Evolutionary conservation across 768 basidiomycete genomes (phyloP).

Genomic region (Serendipita sp.): DNA sequence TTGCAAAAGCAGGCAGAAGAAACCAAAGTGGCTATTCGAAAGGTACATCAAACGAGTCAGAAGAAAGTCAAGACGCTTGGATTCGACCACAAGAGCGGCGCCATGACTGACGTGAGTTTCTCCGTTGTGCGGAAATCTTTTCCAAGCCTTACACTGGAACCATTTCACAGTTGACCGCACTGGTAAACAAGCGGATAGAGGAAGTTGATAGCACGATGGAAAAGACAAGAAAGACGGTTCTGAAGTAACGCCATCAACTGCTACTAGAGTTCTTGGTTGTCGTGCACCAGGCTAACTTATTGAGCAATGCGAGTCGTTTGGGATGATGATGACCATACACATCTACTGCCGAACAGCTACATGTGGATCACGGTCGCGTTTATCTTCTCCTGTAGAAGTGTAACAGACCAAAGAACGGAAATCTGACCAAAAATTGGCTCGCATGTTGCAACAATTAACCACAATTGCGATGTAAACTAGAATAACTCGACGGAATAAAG

Average conservation of each 20-base stretch:
- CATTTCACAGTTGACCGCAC: conserved; percentile 49
- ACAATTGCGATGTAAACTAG: too few species aligned
- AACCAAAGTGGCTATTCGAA: conserved; percentile 56
- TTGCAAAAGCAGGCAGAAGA: conserved; percentile 60
- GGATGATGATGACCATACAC: conserved; percentile 3
- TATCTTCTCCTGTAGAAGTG: neutral
- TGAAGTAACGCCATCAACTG: too few species aligned
- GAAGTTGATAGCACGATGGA: conserved; percentile 55
- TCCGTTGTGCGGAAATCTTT: neutral
- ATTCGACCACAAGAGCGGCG: conserved; percentile 51
- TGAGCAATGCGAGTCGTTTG: neutral
- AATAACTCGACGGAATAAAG: too few species aligned
- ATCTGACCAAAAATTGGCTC: neutral
- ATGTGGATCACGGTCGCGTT: conserved; percentile 6
- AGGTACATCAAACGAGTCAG: conserved; percentile 46
- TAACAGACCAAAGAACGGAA: conserved; percentile 8
- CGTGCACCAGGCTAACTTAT: too few species aligned
- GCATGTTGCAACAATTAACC: too few species aligned
- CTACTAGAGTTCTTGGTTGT: too few species aligned
- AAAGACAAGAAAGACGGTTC: conserved; percentile 17
- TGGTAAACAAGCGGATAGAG: conserved; percentile 42
- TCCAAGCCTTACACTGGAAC: neutral
- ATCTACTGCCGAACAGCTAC: neutral
- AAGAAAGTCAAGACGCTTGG: conserved; percentile 42
- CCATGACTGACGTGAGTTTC: conserved; percentile 47